A percentile compares a stretch with the other conserved stretches of the same genome.
phyloP scores from a whole-genome alignment of 345 rosid genomes.

The Brassica incana region DNA sequence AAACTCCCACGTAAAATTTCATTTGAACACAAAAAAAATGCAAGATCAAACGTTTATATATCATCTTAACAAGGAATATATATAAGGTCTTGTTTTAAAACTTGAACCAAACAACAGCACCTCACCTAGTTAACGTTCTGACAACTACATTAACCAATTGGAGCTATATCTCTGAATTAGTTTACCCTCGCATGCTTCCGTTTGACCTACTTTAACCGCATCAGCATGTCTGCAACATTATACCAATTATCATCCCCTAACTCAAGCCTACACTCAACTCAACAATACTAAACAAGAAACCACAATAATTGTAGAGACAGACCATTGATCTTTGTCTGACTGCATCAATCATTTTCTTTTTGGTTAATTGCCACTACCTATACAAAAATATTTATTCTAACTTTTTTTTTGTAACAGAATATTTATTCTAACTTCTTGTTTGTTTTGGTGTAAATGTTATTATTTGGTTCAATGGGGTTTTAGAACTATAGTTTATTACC shows the following conservation, averaged over 20 bases:
- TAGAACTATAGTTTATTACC: not conserved
- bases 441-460: not conserved
- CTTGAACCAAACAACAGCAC: not conserved
- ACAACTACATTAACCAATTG: not conserved
- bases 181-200: not conserved
- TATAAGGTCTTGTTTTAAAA: not conserved
- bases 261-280: not conserved
- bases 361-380: not conserved
- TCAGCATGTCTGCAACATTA: not conserved
- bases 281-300: not conserved
- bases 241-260: not conserved
- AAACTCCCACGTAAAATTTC: not conserved
- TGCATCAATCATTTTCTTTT: not conserved
- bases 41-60: not conserved
- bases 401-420: too few relatives aligned
- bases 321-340: not conserved
- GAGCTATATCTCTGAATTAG: not conserved
- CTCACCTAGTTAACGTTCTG: not conserved
- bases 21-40: not conserved
- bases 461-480: not conserved
- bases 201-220: not conserved
- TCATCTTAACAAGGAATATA: not conserved
- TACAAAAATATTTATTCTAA: not conserved
- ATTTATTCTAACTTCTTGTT: too few relatives aligned
- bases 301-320: constrained; percentile 10